phyloP scores from a whole-genome alignment of 345 rosid species.

The Citrus inodora region DNA sequence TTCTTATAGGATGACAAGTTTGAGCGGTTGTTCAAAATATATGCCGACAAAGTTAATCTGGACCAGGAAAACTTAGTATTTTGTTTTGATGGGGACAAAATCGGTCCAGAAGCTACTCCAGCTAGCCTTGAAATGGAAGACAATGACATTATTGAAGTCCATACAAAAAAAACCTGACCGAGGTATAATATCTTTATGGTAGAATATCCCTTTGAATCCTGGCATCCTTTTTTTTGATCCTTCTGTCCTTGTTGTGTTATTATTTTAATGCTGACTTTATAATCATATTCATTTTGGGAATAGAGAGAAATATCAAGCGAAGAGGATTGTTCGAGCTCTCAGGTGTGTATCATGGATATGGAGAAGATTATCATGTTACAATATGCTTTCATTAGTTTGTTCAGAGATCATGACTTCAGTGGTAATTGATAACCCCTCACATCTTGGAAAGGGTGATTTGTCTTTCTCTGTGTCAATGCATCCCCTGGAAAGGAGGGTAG shows the following conservation, averaged over 20 bases:
- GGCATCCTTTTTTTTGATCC: background rate
- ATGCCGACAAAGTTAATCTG: conserved; percentile 60
- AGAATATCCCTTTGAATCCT: background rate
- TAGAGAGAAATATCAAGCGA: background rate
- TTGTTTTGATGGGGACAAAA: conserved; percentile 78
- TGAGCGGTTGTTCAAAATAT: conserved; percentile 68
- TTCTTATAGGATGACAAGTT: conserved; percentile 79
- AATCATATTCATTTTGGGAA: background rate
- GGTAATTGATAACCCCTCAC: too few species aligned
- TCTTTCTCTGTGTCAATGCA: too few species aligned
- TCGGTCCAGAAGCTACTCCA: conserved; percentile 66
- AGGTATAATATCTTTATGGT: conserved; percentile 12
- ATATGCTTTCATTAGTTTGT: too few species aligned
- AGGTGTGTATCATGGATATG: too few species aligned
- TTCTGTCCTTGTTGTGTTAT: background rate
- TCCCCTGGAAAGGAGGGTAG: too few species aligned
- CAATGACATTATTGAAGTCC: conserved; percentile 84
- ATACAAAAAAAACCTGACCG: conserved; percentile 48
- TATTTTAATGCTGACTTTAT: background rate
- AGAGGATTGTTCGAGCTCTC: too few species aligned
- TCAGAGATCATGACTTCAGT: too few species aligned
- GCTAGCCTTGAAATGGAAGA: conserved; percentile 82
- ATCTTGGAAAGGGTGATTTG: too few species aligned
- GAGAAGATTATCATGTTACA: too few species aligned
- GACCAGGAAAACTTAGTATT: conserved; percentile 49